Percentiles rank a stretch among this genome's conserved stretches.
Conservation (phyloP, 1,139 yeast genomes). For the Nakaseomyces sp. region DNA sequence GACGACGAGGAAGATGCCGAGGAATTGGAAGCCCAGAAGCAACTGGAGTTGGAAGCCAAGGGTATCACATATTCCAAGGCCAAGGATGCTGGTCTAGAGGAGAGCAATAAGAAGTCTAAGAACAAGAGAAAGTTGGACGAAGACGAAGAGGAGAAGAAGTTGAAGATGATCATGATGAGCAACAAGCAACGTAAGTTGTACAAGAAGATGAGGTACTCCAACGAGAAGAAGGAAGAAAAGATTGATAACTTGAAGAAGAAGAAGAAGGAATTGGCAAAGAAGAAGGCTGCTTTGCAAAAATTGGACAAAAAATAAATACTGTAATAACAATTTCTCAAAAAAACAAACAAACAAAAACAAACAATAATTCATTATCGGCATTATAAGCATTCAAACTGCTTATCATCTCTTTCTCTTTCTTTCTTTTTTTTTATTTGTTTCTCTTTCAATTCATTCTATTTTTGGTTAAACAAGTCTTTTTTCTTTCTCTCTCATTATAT, state of each 20-base stretch:
- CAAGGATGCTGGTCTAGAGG: constrained; percentile 29
- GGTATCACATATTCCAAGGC: constrained; percentile 71
- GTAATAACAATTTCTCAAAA: background rate
- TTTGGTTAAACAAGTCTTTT: background rate
- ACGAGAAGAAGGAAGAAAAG: constrained; percentile 75
- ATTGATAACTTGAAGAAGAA: constrained; percentile 66
- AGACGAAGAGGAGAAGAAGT: constrained; percentile 75
- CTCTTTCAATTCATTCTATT: background rate
- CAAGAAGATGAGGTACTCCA: constrained; percentile 91
- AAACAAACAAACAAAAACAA: background rate
- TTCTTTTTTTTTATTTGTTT: background rate
- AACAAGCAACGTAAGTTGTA: constrained; percentile 91
- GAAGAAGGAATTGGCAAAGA: constrained; percentile 67
- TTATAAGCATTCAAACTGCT: background rate
- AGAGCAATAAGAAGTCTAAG: constrained; percentile 28
- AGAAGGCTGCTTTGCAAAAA: constrained; percentile 48
- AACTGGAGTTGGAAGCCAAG: constrained; percentile 81
- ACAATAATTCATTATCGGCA: background rate
- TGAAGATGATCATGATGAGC: constrained; percentile 94
- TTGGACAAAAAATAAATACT: constrained; percentile 28
- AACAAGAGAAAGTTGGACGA: constrained; percentile 37
- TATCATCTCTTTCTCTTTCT: too few species aligned
- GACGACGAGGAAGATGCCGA: constrained; percentile 46
- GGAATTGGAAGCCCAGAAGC: constrained; percentile 64
- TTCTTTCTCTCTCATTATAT: background rate